phyloP scores from a whole-genome alignment of 306 rosid genomes.

The Lagenaria siceraria region DNA sequence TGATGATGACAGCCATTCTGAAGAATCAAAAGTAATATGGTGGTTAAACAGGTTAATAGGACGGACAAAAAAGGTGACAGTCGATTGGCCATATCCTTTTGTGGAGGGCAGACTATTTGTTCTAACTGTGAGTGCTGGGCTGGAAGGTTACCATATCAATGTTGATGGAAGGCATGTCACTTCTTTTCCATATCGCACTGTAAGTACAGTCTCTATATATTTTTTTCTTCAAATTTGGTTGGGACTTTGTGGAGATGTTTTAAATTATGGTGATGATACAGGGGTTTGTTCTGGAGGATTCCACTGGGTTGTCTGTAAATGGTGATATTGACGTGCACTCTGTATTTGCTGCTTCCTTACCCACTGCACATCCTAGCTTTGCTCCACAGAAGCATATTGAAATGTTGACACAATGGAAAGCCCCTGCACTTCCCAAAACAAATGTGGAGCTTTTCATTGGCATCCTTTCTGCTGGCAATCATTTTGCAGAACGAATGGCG shows the following conservation, averaged over 20 bases:
- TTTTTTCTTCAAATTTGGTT: neutral
- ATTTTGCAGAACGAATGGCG: constrained; percentile 95
- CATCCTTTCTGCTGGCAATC: constrained; percentile 90
- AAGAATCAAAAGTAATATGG: constrained; percentile 81
- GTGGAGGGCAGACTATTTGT: constrained; percentile 79
- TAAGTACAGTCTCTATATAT: constrained; percentile 20
- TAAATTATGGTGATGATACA: constrained; percentile 14
- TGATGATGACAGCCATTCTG: constrained; percentile 52
- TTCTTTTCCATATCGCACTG: constrained; percentile 90
- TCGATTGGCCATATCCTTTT: constrained; percentile 96
- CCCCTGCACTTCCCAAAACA: constrained; percentile 35
- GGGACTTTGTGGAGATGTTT: neutral
- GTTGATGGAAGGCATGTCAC: constrained; percentile 86
- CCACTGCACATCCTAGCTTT: constrained; percentile 88
- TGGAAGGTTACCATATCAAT: constrained; percentile 87
- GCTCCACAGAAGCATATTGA: constrained; percentile 78
- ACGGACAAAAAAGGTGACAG: constrained; percentile 47
- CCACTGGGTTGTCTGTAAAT: constrained; percentile 73
- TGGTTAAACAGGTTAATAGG: constrained; percentile 89
- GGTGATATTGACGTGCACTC: constrained; percentile 86
- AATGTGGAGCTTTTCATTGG: constrained; percentile 73
- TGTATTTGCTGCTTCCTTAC: constrained; percentile 67
- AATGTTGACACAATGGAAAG: constrained; percentile 64
- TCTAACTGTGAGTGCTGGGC: constrained; percentile 76
- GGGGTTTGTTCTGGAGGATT: constrained; percentile 97